Percentiles rank a stretch among this genome's conserved stretches.
These are phyloP conservation scores for Trichomonascaceae sp. DNA, from an alignment of 1,139 yeast species.

Conservation along the genomic window DNA sequence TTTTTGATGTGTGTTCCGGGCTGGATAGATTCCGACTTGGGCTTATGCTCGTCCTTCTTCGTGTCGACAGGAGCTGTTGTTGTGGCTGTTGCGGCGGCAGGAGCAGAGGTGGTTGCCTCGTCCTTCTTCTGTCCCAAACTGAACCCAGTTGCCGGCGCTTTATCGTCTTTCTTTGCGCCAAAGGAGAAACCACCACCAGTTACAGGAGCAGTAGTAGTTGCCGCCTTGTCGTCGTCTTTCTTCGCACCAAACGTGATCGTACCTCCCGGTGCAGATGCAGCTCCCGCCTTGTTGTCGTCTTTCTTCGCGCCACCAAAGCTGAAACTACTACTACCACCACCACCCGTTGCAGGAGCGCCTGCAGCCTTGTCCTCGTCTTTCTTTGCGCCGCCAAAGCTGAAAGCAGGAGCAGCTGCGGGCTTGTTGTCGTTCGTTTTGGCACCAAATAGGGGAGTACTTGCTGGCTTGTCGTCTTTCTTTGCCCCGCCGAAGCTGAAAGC, in stretches of 20 bases:
- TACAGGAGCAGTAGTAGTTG: slow-evolving; percentile 2
- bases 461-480: background rate
- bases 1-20: slow-evolving; percentile 69
- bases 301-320: slow-evolving; percentile 5
- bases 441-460: background rate
- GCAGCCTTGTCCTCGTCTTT: too few relatives aligned
- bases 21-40: slow-evolving; percentile 12
- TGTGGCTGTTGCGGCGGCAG: slow-evolving; percentile 6
- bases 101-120: slow-evolving; percentile 6
- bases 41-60: slow-evolving; percentile 5
- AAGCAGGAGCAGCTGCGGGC: too few relatives aligned
- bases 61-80: slow-evolving; percentile 12
- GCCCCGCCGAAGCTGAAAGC: background rate
- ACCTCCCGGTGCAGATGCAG: slow-evolving; percentile 2
- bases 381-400: too few relatives aligned
- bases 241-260: slow-evolving; percentile 6
- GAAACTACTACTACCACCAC: too few relatives aligned
- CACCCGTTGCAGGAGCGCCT: slow-evolving; percentile 1
- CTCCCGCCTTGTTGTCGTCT: background rate
- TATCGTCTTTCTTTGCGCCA: background rate
- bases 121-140: slow-evolving; percentile 5
- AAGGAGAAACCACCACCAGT: background rate
- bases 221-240: background rate
- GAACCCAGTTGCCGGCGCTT: slow-evolving; percentile 2
- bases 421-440: background rate